A percentile compares a stretch with the other conserved stretches of the same genome.
These are phyloP conservation scores for Podospora pseudopauciseta DNA, from an alignment of 495 filamentous ascomycete genomes.

Conservation along the genomic window DNA sequence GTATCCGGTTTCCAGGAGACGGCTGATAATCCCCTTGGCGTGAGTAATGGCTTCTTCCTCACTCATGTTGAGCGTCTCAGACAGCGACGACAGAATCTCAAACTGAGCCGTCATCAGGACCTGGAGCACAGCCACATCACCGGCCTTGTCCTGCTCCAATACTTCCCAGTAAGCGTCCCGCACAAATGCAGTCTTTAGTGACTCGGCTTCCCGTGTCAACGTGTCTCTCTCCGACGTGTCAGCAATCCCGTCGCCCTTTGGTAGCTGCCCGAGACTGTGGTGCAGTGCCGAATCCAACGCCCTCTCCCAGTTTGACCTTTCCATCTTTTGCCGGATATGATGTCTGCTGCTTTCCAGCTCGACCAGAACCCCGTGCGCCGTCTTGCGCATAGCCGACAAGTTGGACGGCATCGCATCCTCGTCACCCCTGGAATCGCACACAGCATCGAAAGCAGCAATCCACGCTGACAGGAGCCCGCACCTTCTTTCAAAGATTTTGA, in stretches of 20 bases:
- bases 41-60: slow-evolving; percentile 77
- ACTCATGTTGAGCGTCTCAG: slow-evolving; percentile 72
- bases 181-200: slow-evolving; percentile 78
- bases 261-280: slow-evolving; percentile 74
- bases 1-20: slow-evolving; percentile 72
- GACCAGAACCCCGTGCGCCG: slow-evolving; percentile 77
- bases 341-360: slow-evolving; percentile 87
- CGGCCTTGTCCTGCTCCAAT: slow-evolving; percentile 75
- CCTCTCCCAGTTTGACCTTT: slow-evolving; percentile 80
- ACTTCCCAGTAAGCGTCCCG: slow-evolving; percentile 75
- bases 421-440: slow-evolving; percentile 66
- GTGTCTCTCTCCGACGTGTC: slow-evolving; percentile 70
- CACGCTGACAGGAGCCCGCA: slow-evolving; percentile 81
- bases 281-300: slow-evolving; percentile 82
- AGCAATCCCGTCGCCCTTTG: slow-evolving; percentile 61
- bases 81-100: slow-evolving; percentile 78
- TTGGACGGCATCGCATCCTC: slow-evolving; percentile 62
- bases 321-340: slow-evolving; percentile 78
- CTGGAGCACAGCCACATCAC: slow-evolving; percentile 73
- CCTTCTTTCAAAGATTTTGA: slow-evolving; percentile 77
- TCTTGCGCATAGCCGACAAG: slow-evolving; percentile 74
- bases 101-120: slow-evolving; percentile 84
- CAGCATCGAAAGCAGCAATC: slow-evolving; percentile 87
- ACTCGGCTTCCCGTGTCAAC: slow-evolving; percentile 75
- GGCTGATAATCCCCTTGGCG: slow-evolving; percentile 72